phyloP scores from a whole-genome alignment of 2,329 filamentous ascomycete species.

The Neurospora sp. region DNA sequence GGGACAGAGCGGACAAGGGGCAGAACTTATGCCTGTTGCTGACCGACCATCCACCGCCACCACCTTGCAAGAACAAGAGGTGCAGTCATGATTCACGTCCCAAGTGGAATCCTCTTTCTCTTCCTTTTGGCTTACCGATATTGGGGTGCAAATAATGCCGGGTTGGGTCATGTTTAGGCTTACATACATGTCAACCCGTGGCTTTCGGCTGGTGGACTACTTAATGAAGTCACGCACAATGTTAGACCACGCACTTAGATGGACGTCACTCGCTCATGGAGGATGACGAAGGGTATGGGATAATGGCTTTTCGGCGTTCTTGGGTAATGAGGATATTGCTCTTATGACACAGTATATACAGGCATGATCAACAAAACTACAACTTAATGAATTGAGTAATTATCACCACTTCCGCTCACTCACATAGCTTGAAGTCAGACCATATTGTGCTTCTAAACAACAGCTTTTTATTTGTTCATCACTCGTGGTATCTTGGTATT shows the following conservation, averaged over 20 bases:
- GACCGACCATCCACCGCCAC: constrained; percentile 18
- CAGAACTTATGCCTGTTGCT: constrained; percentile 52
- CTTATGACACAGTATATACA: background rate
- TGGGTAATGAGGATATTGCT: background rate
- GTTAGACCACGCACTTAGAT: background rate
- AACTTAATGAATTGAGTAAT: background rate
- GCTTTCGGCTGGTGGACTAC: background rate
- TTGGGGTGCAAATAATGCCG: background rate
- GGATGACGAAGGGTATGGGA: background rate
- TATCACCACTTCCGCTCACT: background rate
- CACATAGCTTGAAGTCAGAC: background rate
- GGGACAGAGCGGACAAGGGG: constrained; percentile 58
- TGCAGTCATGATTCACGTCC: constrained; percentile 6
- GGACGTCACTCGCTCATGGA: constrained; percentile 1
- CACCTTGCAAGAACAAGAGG: constrained; percentile 11
- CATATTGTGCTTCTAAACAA: background rate
- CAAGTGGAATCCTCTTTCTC: background rate
- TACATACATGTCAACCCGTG: background rate
- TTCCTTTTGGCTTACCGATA: background rate
- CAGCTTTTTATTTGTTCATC: background rate
- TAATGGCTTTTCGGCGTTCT: background rate
- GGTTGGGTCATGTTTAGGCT: background rate
- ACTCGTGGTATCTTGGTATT: background rate
- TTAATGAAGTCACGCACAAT: background rate
- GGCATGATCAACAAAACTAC: background rate